Conservation (phyloP, 139 green algal genomes). For the Micractinium conductrix region DNA sequence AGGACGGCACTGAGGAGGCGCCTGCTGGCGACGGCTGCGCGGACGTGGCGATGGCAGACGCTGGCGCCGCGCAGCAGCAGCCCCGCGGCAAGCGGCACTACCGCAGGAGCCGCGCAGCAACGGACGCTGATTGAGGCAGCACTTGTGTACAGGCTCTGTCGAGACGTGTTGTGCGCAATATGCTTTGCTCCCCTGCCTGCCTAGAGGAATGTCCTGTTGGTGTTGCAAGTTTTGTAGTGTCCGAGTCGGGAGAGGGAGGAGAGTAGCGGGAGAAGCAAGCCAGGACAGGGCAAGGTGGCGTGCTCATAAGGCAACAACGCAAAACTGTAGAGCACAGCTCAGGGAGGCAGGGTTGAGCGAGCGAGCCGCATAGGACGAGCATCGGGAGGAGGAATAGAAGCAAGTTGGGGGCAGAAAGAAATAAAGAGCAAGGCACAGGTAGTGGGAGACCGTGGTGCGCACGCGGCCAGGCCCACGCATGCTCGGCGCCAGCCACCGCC, state of each 20-base stretch:
- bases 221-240: not conserved
- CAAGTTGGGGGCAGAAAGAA: not conserved
- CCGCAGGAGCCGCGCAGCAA: not conserved
- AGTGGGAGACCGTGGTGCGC: not conserved
- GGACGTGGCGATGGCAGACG: not conserved
- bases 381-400: not conserved
- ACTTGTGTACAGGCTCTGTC: not conserved
- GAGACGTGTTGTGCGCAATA: not conserved
- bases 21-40: not conserved
- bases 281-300: not conserved
- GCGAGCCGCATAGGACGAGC: not conserved
- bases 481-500: not conserved
- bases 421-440: not conserved
- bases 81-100: slow-evolving; percentile 10
- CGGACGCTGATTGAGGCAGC: not conserved
- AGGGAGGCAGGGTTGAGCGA: not conserved
- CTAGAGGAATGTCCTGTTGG: not conserved
- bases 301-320: not conserved
- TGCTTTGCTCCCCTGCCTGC: not conserved
- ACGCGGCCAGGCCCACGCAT: not conserved
- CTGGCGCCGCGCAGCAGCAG: not conserved
- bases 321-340: not conserved
- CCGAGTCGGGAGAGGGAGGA: no score
- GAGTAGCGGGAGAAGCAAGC: not conserved
- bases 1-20: slow-evolving; percentile 3